Base-by-base conservation (phyloP, 2,329 filamentous ascomycete genomes). In the Acrocalymma vagum region DNA sequence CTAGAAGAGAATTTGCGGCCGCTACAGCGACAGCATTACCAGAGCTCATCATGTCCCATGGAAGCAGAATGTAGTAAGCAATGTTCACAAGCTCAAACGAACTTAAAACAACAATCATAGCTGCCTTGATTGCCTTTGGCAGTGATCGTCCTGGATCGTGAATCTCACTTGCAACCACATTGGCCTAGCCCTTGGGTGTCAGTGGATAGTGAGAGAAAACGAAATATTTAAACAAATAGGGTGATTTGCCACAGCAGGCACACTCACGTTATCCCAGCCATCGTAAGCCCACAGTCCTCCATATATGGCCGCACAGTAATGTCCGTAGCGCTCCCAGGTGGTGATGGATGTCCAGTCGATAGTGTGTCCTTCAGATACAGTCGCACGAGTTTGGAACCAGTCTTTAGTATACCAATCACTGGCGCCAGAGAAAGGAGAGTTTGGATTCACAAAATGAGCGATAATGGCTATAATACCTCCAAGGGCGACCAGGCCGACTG, bases 261-360 rank as follows among this genome's bases (percentile, higher is more conserved):
- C 8, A 54, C 73, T 68, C 25, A 80, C 81, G 69, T 85, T 85
- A 39, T 86, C 83, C 83, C 83, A 86, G 0, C 83, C 83, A 0
- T 80, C 83, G 44, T 85, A 86, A 0, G 80, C 83, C 83, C 82
- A 86, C 0, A 86, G 58, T 0, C 80, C 81, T 0, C 78, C 83
- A 51, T 85, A 85, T 1, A 85, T 70, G 0, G 83, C 83, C 1
- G 81, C 76, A 3, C 80, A 82, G 40, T 79, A 79, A 51, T 84
- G 79, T 0, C 83, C 83, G 17, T 84, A 74, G 9, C 80, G 72
- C 40, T 83, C 80, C 83, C 83, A 86, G 18, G 71, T 62, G 5
- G 73, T 68, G 27, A 85, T 52, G 2, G 58, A 53, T 7, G 47
- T 37, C 68, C 68, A 71, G 40, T 70, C 55, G 18, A 69, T 55